A percentile compares a stretch with the other conserved stretches of the same genome.
phyloP scores from a whole-genome alignment of 345 rosid species.

The Corchorus capsularis region DNA sequence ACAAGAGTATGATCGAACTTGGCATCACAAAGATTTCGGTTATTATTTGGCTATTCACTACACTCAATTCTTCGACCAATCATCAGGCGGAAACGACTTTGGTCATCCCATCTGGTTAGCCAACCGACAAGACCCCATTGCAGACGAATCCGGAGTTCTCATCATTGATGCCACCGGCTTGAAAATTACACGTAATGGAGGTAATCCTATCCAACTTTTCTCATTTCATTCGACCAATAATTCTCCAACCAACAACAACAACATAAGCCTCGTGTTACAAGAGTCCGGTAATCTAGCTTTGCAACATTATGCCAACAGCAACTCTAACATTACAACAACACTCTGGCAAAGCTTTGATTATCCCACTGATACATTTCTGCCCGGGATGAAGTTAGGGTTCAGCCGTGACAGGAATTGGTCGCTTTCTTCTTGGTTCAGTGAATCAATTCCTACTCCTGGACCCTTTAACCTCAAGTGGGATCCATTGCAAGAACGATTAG shows the following conservation, averaged over 20 bases:
- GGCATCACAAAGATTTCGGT: background rate
- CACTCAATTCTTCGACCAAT: no score
- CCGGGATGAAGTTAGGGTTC: constrained; percentile 7
- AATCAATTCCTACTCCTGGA: background rate
- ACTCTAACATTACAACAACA: background rate
- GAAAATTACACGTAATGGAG: background rate
- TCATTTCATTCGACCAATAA: background rate
- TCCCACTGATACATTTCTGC: constrained; percentile 8
- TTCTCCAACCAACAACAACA: background rate
- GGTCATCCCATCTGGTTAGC: background rate
- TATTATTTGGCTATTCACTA: background rate
- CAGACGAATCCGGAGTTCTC: background rate
- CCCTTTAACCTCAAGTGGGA: background rate
- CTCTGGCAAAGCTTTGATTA: constrained; percentile 13
- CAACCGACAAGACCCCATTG: no score
- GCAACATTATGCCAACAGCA: background rate
- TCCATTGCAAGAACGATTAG: background rate
- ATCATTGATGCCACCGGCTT: background rate
- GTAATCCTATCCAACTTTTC: constrained; percentile 2
- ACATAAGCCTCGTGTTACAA: background rate
- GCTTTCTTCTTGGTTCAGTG: background rate
- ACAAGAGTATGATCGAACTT: background rate
- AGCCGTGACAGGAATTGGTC: background rate
- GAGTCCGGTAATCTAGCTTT: constrained; percentile 2
- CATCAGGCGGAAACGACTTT: no score